phyloP scores from a whole-genome alignment of 2,329 filamentous ascomycete genomes.

The Arthrinium phaeospermum region DNA sequence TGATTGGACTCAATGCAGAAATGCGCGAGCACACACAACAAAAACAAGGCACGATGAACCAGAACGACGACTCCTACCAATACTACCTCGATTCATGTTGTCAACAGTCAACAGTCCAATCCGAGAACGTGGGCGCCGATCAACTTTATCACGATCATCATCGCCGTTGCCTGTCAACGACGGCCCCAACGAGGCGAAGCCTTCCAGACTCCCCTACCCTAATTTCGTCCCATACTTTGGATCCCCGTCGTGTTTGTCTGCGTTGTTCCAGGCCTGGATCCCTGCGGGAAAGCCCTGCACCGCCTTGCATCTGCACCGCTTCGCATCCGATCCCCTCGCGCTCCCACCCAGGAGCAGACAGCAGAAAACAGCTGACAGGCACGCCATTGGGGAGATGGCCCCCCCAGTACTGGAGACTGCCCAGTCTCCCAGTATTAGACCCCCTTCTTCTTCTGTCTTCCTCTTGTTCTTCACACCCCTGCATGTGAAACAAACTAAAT shows the following conservation, averaged over 20 bases:
- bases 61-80: background rate
- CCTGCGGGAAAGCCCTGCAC: background rate
- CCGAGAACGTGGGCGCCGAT: background rate
- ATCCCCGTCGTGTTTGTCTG: background rate
- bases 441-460: no score
- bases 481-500: slow-evolving; percentile 6
- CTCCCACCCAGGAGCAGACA: background rate
- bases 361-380: background rate
- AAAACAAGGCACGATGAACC: background rate
- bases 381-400: background rate
- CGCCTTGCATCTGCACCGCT: background rate
- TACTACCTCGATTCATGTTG: no score
- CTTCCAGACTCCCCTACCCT: background rate
- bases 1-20: slow-evolving; percentile 7
- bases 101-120: no score
- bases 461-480: background rate
- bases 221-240: background rate
- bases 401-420: no score
- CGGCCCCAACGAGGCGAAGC: background rate
- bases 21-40: background rate
- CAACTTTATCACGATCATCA: background rate
- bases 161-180: background rate
- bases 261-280: background rate
- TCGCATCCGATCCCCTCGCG: background rate
- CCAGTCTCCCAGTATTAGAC: background rate